Conservation (phyloP, 306 rosid genomes). For the Oxytropis ochrocephala region DNA sequence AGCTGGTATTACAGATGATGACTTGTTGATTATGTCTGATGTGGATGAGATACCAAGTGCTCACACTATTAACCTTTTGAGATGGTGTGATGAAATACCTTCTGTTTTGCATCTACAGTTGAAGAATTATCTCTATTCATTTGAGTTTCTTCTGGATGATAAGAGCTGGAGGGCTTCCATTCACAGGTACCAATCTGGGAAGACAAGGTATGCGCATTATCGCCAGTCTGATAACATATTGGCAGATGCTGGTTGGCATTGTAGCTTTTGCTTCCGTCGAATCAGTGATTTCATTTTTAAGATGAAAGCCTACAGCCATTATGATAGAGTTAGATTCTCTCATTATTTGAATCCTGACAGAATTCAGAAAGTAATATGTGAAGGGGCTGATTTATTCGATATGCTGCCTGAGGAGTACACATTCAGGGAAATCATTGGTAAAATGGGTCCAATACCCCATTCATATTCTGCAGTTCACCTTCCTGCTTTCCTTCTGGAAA, state of each 20-base stretch:
- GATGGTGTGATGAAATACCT: slow-evolving; percentile 94
- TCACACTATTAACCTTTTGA: slow-evolving; percentile 87
- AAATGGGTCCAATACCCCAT: slow-evolving; percentile 98
- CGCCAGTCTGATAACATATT: slow-evolving; percentile 80
- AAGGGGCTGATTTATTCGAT: slow-evolving; percentile 80
- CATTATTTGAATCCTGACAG: slow-evolving; percentile 65
- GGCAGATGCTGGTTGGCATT: slow-evolving; percentile 99
- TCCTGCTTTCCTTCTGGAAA: slow-evolving; percentile 84
- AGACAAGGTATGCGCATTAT: slow-evolving; percentile 84
- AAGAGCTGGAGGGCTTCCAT: slow-evolving; percentile 97
- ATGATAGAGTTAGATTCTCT: slow-evolving; percentile 82
- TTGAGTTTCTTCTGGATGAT: slow-evolving; percentile 78
- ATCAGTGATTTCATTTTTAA: slow-evolving; percentile 83
- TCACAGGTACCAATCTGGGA: slow-evolving; percentile 63
- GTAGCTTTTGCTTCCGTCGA: slow-evolving; percentile 94
- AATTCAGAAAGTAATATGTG: slow-evolving; percentile 75
- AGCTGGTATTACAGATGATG: slow-evolving; percentile 90
- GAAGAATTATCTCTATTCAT: slow-evolving; percentile 88
- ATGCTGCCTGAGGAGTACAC: slow-evolving; percentile 99
- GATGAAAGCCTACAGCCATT: slow-evolving; percentile 98
- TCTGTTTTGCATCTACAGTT: slow-evolving; percentile 74
- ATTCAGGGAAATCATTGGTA: slow-evolving; percentile 88
- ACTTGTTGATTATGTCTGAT: slow-evolving; percentile 95
- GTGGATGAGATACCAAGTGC: slow-evolving; percentile 98
- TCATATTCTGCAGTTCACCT: slow-evolving; percentile 95